These are phyloP conservation scores for Ogataea pignaliae DNA, from an alignment of 805 yeast genomes.

Conservation along the genomic window DNA sequence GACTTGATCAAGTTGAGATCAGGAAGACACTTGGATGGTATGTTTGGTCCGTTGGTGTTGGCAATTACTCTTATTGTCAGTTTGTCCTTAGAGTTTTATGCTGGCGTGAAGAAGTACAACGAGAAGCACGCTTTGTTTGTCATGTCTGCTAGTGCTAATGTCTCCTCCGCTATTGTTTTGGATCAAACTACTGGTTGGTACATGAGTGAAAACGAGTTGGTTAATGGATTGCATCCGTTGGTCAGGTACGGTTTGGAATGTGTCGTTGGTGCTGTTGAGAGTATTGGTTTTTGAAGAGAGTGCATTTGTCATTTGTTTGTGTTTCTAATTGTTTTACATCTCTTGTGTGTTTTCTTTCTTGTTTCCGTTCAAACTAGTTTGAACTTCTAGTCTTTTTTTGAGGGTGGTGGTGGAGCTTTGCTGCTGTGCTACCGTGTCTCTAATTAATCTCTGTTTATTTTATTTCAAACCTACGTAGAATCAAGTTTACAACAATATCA, in stretches of 20 bases:
- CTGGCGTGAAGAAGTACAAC: conserved; percentile 46
- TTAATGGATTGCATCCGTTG: conserved; percentile 24
- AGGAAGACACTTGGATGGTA: conserved; percentile 83
- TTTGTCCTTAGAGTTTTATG: conserved; percentile 65
- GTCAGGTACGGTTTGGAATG: conserved; percentile 20
- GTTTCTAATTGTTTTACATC: neutral
- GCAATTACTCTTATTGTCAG: conserved; percentile 66
- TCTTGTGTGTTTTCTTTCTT: neutral
- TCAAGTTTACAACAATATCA: too few relatives aligned
- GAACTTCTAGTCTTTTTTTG: too few relatives aligned
- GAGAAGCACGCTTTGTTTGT: conserved; percentile 15
- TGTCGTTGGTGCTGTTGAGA: conserved; percentile 22
- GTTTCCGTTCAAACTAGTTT: neutral
- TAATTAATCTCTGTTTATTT: too few relatives aligned
- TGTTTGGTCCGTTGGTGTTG: conserved; percentile 81
- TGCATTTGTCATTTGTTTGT: neutral
- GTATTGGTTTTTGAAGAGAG: conserved; percentile 7
- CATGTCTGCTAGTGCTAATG: conserved; percentile 2
- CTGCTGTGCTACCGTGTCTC: too few relatives aligned
- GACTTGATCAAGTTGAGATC: conserved; percentile 73
- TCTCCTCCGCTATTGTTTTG: neutral
- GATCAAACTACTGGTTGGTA: neutral
- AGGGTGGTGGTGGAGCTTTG: too few relatives aligned
- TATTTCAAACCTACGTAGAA: too few relatives aligned
- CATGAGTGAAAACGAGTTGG: conserved; percentile 9